Base-by-base conservation (phyloP, 192 early-diverging fungal species). In the Umbelopsis isabellina region DNA sequence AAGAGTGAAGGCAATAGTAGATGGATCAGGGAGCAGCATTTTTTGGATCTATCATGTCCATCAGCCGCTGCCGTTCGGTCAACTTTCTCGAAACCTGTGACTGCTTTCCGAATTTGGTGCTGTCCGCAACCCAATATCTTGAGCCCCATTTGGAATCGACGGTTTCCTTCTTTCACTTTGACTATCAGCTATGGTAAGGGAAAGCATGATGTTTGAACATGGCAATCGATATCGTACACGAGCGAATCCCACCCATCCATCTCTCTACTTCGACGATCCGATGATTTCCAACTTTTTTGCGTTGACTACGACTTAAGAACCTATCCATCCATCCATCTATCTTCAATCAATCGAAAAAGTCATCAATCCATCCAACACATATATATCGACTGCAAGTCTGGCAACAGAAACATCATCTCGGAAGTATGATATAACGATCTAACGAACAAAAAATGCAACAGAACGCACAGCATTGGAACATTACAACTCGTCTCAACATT, bases 101-200 rank as follows among this genome's bases (percentile, higher is more conserved):
- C 55, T 61, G 55, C 55, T 61, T 35, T 35, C 55, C 55, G 33
- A 61, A 35, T 61, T 61, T 35, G 55, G 55, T 11, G 27, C 22
- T 8, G n/a, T 22, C 11, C 25, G 55, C 55, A 35, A 35, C 23
- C 55, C 33, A 35, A 27, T 61, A 52, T 30, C 30, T n/a, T 41
- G 27, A 37, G 55, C 12, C 10, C 15, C 27, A 27, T 22, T n/a
- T 16, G 55, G 16, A 61, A 61, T 35, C 33, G 21, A 27, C 55
- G 18, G 30, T 35, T 35, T 61, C 55, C 55, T 61, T 61, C 55
- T 61, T 61, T 61, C 55, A 61, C 55, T 61, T 61, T 61, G 55
- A 61, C 30, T 61, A 35, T 35, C 25, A 27, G 55, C 55, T 61
- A 61, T 61, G 55, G 55, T 61, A 30, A 61, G 55, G 37, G 37